These are phyloP conservation scores for Camillea tinctor DNA, from an alignment of 2,329 filamentous ascomycete genomes.

Conservation along the genomic window DNA sequence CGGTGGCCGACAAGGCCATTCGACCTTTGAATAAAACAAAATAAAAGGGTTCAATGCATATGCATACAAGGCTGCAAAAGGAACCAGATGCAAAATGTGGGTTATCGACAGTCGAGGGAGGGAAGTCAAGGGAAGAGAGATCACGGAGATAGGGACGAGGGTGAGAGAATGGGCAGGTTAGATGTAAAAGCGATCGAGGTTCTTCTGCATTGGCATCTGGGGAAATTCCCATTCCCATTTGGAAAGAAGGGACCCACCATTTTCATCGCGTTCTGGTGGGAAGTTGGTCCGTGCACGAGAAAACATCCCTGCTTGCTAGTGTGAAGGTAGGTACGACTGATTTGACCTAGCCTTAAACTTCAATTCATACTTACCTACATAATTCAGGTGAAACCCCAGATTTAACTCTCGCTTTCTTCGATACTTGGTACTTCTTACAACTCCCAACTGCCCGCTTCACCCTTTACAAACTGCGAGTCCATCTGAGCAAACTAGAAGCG, in stretches of 20 bases:
- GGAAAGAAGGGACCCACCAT: not conserved
- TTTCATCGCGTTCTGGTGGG: not conserved
- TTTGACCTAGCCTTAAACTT: constrained; percentile 7
- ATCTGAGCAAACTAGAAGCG: constrained; percentile 11
- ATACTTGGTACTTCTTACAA: constrained; percentile 1
- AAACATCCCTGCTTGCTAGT: not conserved
- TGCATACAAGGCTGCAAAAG: not conserved
- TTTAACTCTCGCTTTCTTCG: constrained; percentile 5
- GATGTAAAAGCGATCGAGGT: not conserved
- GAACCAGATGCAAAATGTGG: not conserved
- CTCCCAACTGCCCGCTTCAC: constrained; percentile 7
- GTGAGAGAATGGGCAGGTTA: constrained; percentile 5
- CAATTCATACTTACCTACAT: constrained; percentile 9
- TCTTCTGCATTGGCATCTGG: constrained; percentile 1
- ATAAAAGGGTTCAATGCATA: not conserved
- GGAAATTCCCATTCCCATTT: constrained; percentile 3
- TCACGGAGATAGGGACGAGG: too few species aligned
- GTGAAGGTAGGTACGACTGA: not conserved
- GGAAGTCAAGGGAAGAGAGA: not conserved
- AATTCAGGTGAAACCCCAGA: constrained; percentile 4
- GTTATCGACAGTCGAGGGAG: too few species aligned
- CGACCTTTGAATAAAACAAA: constrained; percentile 10
- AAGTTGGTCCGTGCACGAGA: not conserved
- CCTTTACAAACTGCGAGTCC: constrained; percentile 1
- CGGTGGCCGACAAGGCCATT: constrained; percentile 24